Evolutionary conservation across 129 eudicot species (phyloP).

Genomic region (Logfia minima): DNA sequence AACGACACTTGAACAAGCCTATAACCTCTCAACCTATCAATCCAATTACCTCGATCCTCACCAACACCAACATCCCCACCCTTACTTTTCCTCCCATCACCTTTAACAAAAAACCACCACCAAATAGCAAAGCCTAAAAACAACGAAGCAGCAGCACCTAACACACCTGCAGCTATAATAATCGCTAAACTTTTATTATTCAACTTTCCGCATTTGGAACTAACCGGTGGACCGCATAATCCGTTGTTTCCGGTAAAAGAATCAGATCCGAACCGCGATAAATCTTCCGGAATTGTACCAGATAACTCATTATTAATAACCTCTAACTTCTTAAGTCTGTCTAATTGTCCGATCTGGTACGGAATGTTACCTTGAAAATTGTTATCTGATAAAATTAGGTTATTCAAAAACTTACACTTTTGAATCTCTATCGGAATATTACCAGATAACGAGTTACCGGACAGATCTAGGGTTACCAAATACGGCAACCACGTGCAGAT

Average conservation of each 20-base stretch:
- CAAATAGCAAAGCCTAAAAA: constrained; percentile 63
- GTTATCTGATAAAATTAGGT: constrained; percentile 47
- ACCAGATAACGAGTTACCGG: constrained; percentile 55
- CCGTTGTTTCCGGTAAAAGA: constrained; percentile 58
- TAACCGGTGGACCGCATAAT: constrained; percentile 58
- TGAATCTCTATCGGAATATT: constrained; percentile 53
- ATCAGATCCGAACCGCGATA: constrained; percentile 32
- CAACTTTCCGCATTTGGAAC: constrained; percentile 53
- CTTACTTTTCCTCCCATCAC: constrained; percentile 35
- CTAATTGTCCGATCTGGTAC: constrained; percentile 52
- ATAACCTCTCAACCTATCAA: constrained; percentile 52
- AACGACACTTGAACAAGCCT: constrained; percentile 60
- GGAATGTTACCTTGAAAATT: constrained; percentile 58
- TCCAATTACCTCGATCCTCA: constrained; percentile 47
- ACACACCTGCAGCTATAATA: constrained; percentile 65
- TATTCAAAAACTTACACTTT: constrained; percentile 61
- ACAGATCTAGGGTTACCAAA: constrained; percentile 65
- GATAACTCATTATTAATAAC: constrained; percentile 49
- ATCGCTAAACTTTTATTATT: constrained; percentile 48
- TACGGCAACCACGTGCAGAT: constrained; percentile 83
- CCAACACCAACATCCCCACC: constrained; percentile 37
- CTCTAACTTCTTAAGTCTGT: constrained; percentile 55
- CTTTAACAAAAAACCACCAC: constrained; percentile 60
- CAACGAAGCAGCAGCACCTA: constrained; percentile 59
- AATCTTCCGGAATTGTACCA: constrained; percentile 59